Evolutionary conservation across 2,329 filamentous ascomycete genomes (phyloP), one percentile per base, ranked within the genome.

Genomic region (Phoma sp.): DNA sequence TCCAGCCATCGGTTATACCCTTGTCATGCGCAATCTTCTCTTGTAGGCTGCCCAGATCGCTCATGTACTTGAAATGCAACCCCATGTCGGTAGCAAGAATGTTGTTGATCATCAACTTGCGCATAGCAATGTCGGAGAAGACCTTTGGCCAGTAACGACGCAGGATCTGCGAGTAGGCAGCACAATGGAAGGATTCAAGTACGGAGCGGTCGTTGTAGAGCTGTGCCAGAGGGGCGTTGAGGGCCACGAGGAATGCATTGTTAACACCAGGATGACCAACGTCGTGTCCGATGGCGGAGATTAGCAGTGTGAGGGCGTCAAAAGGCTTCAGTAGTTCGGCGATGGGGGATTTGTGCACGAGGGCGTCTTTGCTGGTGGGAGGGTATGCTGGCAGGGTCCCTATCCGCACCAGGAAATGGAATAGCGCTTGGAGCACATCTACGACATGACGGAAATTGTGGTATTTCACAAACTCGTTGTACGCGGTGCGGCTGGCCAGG

Each of bases 381-480:
- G 84, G 84, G 75, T 90, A 95, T 6, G 85, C 83, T 13, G 89
- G 89, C 44, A 96, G 79, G 31, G 87, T 86, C 52, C 91, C 90
- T 46, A 96, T 88, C 60, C 86, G 86, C 51, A 97, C 82, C 6
- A 98, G 84, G 71, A 97, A 96, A 77, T 89, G 88, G 74, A 97
- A 98, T 3, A 92, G 87, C 1, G 94, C 96, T 75, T 98, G 94
- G 48, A 98, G 82, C 25, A 99, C 95, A 76, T 99, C 95, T 58
- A 97, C 89, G 21, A 96, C 95, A 76, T 99, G 95, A 50, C 94
- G 90, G 74, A 98, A 99, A 77, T 99, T 99, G 80, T 99, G 95
- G 71, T 98, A 99, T 21, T 94, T 90, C 32, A 97, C 92, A 74
- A 96, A 96, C 55, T 86, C 90, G 75, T 98, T 98, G 79, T 99